Conservation (phyloP, 345 rosid genomes). For the Moricandia moricandioides region DNA sequence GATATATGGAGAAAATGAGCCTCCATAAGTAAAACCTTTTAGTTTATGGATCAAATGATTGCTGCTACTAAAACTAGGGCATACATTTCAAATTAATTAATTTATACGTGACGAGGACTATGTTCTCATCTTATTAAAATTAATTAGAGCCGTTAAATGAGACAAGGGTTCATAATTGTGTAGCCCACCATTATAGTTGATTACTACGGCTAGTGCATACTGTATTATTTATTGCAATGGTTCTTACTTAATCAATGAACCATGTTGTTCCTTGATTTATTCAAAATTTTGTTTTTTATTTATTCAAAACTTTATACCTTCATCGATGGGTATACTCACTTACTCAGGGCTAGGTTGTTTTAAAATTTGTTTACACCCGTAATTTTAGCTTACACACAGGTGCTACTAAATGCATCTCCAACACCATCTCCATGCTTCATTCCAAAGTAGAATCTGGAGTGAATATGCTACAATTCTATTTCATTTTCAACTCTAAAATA, state of each 20-base stretch:
- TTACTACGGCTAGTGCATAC: no score
- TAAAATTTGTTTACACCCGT: no score
- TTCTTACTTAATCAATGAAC: no score
- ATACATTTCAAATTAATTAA: background rate
- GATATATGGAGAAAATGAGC: background rate
- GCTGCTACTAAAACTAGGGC: constrained; percentile 3
- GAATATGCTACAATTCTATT: no score
- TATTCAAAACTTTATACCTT: background rate
- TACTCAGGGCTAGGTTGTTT: background rate
- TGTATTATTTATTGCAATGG: no score
- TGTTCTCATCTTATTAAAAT: background rate
- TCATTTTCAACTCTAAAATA: no score
- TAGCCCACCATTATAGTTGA: background rate
- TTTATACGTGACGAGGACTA: background rate
- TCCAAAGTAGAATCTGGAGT: no score
- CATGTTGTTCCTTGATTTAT: background rate
- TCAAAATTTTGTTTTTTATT: background rate
- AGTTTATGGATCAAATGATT: background rate
- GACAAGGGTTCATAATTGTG: constrained; percentile 10
- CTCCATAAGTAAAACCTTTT: no score
- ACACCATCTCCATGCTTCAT: no score
- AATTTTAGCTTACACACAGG: no score
- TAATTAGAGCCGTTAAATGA: constrained; percentile 18
- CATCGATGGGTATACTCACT: background rate
- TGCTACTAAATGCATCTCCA: no score